Evolutionary conservation across 441 rosid genomes (phyloP).

Genomic region (Gossypium trilobum): DNA sequence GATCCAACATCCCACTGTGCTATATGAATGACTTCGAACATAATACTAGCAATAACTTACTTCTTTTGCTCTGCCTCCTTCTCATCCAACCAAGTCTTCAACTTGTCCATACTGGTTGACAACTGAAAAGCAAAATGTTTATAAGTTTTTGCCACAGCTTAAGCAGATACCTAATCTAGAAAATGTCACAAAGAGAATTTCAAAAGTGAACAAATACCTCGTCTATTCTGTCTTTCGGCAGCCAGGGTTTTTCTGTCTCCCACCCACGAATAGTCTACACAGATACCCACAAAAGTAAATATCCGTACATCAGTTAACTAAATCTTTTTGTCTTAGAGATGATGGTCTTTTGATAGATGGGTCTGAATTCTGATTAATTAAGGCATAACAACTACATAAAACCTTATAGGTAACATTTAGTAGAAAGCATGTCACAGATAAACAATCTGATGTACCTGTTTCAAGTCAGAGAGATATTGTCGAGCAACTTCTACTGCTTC

Average conservation of each 20-base stretch:
- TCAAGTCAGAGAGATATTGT: slow-evolving; percentile 50
- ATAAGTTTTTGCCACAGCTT: not conserved
- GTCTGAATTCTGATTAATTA: not conserved
- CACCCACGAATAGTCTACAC: slow-evolving; percentile 63
- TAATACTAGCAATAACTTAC: slow-evolving; percentile 29
- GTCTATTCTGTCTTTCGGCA: slow-evolving; percentile 64
- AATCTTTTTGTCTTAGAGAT: not conserved
- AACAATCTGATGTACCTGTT: slow-evolving; percentile 8
- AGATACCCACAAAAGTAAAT: slow-evolving; percentile 17
- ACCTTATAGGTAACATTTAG: not conserved
- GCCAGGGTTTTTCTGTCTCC: slow-evolving; percentile 79
- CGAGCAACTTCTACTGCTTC: slow-evolving; percentile 53
- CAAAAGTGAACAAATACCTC: slow-evolving; percentile 44
- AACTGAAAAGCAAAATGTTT: slow-evolving; percentile 35
- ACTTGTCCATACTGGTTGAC: slow-evolving; percentile 44
- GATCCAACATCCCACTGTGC: not conserved
- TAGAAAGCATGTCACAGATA: not conserved
- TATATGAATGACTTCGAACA: not conserved
- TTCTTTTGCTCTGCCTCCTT: slow-evolving; percentile 71
- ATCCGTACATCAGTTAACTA: slow-evolving; percentile 7
- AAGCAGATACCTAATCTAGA: not conserved
- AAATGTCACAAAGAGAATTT: not conserved
- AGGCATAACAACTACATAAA: slow-evolving; percentile 3
- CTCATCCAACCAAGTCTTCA: slow-evolving; percentile 77
- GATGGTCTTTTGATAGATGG: not conserved